phyloP scores from a whole-genome alignment of 2,329 filamentous ascomycete genomes.

The Sporothrix variecibatus region DNA sequence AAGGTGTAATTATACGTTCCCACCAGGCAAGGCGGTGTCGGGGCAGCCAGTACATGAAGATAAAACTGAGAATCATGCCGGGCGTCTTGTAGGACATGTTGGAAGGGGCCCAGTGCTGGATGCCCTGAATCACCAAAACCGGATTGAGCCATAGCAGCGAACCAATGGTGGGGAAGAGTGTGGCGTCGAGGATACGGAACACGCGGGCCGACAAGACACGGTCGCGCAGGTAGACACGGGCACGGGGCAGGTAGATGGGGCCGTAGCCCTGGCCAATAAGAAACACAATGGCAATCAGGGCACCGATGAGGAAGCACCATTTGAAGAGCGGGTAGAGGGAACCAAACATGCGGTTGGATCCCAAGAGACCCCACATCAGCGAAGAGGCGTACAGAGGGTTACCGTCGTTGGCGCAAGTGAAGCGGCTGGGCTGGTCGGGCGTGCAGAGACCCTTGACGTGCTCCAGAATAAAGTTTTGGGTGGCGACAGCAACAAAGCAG shows the following conservation, averaged over 20 bases:
- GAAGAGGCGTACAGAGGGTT: slow-evolving; percentile 37
- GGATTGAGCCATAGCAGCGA: slow-evolving; percentile 47
- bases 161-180: slow-evolving; percentile 43
- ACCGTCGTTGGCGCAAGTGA: slow-evolving; percentile 38
- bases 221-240: slow-evolving; percentile 38
- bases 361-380: slow-evolving; percentile 43
- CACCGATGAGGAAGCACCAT: slow-evolving; percentile 49
- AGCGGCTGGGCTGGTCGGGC: slow-evolving; percentile 36
- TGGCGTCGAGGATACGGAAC: slow-evolving; percentile 41
- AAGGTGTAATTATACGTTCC: slow-evolving; percentile 51
- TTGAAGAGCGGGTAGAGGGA: slow-evolving; percentile 46
- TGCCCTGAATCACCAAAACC: slow-evolving; percentile 44
- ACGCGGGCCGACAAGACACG: slow-evolving; percentile 36
- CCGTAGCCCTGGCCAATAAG: slow-evolving; percentile 40
- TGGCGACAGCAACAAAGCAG: slow-evolving; percentile 45
- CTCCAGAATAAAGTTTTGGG: slow-evolving; percentile 46
- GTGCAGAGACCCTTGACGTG: slow-evolving; percentile 39
- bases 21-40: slow-evolving; percentile 46
- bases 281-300: slow-evolving; percentile 42
- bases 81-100: slow-evolving; percentile 48
- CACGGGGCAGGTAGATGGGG: slow-evolving; percentile 40
- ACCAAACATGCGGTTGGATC: slow-evolving; percentile 44
- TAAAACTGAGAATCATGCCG: slow-evolving; percentile 44
- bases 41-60: slow-evolving; percentile 49
- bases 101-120: slow-evolving; percentile 47